phyloP scores from a whole-genome alignment of 768 basidiomycete genomes.

The Obba rivulosa region DNA sequence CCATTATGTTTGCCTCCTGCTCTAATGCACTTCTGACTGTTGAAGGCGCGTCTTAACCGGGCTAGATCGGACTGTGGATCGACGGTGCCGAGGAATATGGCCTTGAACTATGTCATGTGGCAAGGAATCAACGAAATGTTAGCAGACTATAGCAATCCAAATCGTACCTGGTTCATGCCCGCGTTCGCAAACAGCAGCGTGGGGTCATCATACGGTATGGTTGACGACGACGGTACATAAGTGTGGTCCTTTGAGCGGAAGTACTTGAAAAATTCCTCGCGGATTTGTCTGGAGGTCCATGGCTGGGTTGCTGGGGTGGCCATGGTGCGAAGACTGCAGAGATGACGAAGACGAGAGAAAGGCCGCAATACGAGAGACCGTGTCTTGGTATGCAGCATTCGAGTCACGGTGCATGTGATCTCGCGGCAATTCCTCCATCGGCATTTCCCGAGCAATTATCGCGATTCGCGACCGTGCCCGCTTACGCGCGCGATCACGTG shows the following conservation, averaged over 20 bases:
- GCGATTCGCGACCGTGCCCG: too few species aligned
- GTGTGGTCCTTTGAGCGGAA: slow-evolving; percentile 78
- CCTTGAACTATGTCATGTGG: slow-evolving; percentile 66
- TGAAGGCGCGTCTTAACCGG: slow-evolving; percentile 89
- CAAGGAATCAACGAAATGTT: neutral
- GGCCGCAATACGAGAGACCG: too few species aligned
- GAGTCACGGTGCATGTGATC: too few species aligned
- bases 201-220: slow-evolving; percentile 96
- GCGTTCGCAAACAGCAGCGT: slow-evolving; percentile 98
- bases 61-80: slow-evolving; percentile 91
- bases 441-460: too few species aligned
- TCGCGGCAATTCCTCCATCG: too few species aligned
- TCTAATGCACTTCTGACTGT: slow-evolving; percentile 96
- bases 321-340: slow-evolving; percentile 7
- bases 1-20: slow-evolving; percentile 99
- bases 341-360: neutral
- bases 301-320: slow-evolving; percentile 18
- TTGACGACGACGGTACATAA: slow-evolving; percentile 86
- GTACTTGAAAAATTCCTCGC: slow-evolving; percentile 88
- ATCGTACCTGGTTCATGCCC: slow-evolving; percentile 85
- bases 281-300: slow-evolving; percentile 81
- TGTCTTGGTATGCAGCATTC: too few species aligned
- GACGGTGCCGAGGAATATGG: slow-evolving; percentile 96
- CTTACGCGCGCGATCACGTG: too few species aligned
- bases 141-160: neutral